Percentiles rank a stretch among this genome's conserved stretches.
Conservation (phyloP, 2,329 filamentous ascomycete species). For the Metarhizium album region DNA sequence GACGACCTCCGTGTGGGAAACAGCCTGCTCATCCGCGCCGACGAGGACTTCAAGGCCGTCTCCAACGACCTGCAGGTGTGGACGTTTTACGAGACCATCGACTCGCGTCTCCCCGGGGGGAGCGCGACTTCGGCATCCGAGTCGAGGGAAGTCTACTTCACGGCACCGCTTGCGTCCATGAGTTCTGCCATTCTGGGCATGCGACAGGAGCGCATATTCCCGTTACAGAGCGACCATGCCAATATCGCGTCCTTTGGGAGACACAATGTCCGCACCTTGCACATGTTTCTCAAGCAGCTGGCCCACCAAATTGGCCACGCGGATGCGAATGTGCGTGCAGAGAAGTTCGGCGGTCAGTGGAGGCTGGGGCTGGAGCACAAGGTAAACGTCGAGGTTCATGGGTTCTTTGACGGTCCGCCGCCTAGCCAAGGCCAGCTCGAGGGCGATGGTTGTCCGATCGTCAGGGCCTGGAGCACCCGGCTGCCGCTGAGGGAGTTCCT, state of each 20-base stretch:
- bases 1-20: slow-evolving; percentile 40
- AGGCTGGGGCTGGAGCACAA: slow-evolving; percentile 38
- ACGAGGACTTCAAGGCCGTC: slow-evolving; percentile 45
- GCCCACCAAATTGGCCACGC: slow-evolving; percentile 22
- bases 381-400: slow-evolving; percentile 44
- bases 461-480: slow-evolving; percentile 41
- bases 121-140: background rate
- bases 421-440: background rate
- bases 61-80: slow-evolving; percentile 49
- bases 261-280: slow-evolving; percentile 37
- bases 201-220: slow-evolving; percentile 40
- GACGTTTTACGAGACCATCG: slow-evolving; percentile 53
- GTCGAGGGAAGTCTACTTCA: slow-evolving; percentile 40
- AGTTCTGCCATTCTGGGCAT: slow-evolving; percentile 42
- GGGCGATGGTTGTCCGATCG: slow-evolving; percentile 14
- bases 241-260: slow-evolving; percentile 43
- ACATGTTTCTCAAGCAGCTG: slow-evolving; percentile 26
- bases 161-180: slow-evolving; percentile 47
- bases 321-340: slow-evolving; percentile 17
- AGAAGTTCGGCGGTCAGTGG: slow-evolving; percentile 24
- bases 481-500: slow-evolving; percentile 44
- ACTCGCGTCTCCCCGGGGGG: slow-evolving; percentile 42
- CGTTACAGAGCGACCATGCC: slow-evolving; percentile 43
- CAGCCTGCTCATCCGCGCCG: slow-evolving; percentile 33
- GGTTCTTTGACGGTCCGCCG: slow-evolving; percentile 46